These are phyloP conservation scores for Plasmodium fragile DNA, from an alignment of 169 alveolate genomes.

Conservation along the genomic window DNA sequence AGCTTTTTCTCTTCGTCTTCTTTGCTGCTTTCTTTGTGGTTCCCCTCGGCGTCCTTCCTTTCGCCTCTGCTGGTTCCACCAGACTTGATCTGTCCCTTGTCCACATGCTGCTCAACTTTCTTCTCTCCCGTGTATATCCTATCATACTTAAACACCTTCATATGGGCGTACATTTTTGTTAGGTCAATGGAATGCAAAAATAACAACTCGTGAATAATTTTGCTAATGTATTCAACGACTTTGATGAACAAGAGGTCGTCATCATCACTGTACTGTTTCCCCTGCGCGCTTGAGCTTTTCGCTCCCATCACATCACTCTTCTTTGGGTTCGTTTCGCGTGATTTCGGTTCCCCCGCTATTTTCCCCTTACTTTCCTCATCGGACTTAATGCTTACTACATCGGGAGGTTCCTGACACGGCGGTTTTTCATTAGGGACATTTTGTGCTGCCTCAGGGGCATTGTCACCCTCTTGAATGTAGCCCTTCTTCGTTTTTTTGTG, in stretches of 20 bases:
- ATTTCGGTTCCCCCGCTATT: background rate
- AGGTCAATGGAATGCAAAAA: conserved; percentile 67
- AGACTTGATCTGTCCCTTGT: background rate
- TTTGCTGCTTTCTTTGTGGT: background rate
- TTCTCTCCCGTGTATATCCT: conserved; percentile 40
- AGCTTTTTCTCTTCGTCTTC: background rate
- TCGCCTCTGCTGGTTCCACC: background rate
- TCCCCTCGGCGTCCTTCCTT: background rate
- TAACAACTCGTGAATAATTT: conserved; percentile 68
- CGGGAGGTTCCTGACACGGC: background rate
- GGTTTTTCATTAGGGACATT: background rate
- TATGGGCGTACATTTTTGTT: conserved; percentile 49
- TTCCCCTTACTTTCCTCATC: background rate
- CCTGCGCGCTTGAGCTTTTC: background rate
- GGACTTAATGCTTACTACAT: background rate
- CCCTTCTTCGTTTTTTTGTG: background rate
- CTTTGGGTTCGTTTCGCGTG: background rate
- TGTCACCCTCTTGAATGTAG: background rate
- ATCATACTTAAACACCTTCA: conserved; percentile 68
- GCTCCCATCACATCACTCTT: background rate
- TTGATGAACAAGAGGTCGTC: conserved; percentile 26
- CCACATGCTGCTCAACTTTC: conserved; percentile 9
- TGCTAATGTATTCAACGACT: conserved; percentile 71
- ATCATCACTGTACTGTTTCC: conserved; percentile 1
- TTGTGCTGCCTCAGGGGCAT: background rate